Base-by-base conservation (phyloP, 345 rosid species). In the Eucalyptus marginata region DNA sequence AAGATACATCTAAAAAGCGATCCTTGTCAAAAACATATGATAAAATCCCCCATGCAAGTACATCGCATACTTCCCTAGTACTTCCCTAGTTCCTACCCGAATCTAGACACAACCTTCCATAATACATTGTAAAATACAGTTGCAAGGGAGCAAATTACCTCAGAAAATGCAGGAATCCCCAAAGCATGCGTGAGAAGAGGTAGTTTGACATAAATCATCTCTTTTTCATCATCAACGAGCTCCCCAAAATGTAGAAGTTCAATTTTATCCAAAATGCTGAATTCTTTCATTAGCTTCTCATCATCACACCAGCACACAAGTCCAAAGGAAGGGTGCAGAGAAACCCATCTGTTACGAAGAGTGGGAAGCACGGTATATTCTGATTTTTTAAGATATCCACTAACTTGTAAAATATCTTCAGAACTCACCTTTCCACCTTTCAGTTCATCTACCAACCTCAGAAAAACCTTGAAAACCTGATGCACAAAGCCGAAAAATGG, bases 291-390 rank as follows among this genome's bases (percentile, higher is more conserved):
- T 90, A 96, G 89, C 91, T 95, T 92, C 85, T 93, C 93, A 91
- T 96, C 94, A 88, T 96, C 98, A 90, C 95, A 94, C 99, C 99
- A 97, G 90, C 98, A 96, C 49, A 96, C 94, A 49, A 94, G 93
- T 92, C 98, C 97, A 89, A 91, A 95, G 56, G 98, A 96, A 86
- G 96, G 93, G 90, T 97, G 98, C 71, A 96, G 89, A 43, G 99
- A 96, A 87, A 95, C 98, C 99, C 98, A 97, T 90, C 94, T 95
- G 89, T 96, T 95, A 79, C 89, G 91, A 76, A 89, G 88, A 86
- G 99, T 94, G 88, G 98, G 99, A 91, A 97, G 96, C 91, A 96
- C 94, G 7, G 94, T 91, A 90, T 90, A 94, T 51, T 96, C 97
- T 87, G 89, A 88, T 91, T 94, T 92, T n/a, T 43, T 80, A 90